Evolutionary conservation across 176 grass and related monocot genomes (phyloP).

Genomic region (Musa beccarii): DNA sequence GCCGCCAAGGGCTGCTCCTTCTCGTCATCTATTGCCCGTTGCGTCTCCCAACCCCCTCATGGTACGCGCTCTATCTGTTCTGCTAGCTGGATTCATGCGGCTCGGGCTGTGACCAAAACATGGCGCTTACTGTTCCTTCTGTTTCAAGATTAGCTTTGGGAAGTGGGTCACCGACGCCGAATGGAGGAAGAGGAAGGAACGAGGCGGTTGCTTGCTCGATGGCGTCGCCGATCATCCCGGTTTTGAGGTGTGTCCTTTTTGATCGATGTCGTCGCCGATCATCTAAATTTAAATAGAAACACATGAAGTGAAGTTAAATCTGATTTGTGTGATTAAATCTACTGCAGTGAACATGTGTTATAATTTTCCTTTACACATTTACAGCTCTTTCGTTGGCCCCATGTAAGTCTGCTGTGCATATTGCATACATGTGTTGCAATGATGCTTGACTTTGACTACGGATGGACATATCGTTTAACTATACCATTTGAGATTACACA

Average conservation of each 20-base stretch:
- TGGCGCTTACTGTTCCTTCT: background rate
- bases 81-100: conserved; percentile 2
- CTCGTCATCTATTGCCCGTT: conserved; percentile 7
- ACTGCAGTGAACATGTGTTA: no score
- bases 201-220: conserved; percentile 24
- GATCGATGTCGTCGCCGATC: background rate
- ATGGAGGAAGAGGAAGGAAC: conserved; percentile 17
- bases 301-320: no score
- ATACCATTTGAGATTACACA: no score
- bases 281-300: no score
- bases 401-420: no score
- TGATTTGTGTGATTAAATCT: no score
- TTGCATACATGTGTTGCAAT: no score
- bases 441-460: no score
- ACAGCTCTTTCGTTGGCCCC: no score
- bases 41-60: background rate
- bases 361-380: no score
- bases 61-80: background rate
- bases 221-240: conserved; percentile 11
- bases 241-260: conserved; percentile 32
- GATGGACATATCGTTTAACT: no score
- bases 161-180: conserved; percentile 6
- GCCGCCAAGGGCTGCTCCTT: conserved; percentile 1
- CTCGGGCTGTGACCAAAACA: background rate
- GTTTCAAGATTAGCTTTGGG: background rate